phyloP scores from a whole-genome alignment of 2,329 filamentous ascomycete genomes.

The Fusarium hostae region DNA sequence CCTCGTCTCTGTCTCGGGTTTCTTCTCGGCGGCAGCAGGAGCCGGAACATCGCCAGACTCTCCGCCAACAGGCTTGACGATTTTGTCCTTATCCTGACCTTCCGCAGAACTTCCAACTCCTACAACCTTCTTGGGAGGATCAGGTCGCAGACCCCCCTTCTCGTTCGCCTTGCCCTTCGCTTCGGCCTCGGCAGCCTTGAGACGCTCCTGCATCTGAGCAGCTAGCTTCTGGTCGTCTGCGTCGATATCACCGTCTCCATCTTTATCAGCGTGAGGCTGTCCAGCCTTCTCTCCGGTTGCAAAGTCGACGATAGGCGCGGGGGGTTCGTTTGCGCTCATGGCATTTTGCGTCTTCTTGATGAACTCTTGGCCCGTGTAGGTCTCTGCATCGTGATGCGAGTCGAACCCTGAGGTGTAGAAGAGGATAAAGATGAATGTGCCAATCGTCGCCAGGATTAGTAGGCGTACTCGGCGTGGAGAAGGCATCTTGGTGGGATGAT shows the following conservation, averaged over 20 bases:
- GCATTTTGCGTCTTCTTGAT: constrained; percentile 70
- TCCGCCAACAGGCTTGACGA: constrained; percentile 53
- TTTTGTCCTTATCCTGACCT: constrained; percentile 56
- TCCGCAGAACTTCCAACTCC: constrained; percentile 68
- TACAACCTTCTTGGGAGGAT: constrained; percentile 66
- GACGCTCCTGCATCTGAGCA: constrained; percentile 65
- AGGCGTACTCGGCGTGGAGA: constrained; percentile 76
- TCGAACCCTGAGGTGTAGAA: constrained; percentile 76
- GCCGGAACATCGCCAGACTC: constrained; percentile 29
- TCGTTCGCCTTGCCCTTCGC: constrained; percentile 76
- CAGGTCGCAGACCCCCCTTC: constrained; percentile 71
- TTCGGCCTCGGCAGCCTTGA: constrained; percentile 75
- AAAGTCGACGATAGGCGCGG: constrained; percentile 55
- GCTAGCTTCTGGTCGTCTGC: constrained; percentile 65
- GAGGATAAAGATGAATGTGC: constrained; percentile 73
- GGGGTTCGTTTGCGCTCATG: constrained; percentile 54
- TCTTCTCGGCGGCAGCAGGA: constrained; percentile 32
- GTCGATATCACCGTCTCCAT: constrained; percentile 66
- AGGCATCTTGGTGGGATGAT: constrained; percentile 63
- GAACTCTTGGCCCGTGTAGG: constrained; percentile 62
- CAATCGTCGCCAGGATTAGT: constrained; percentile 71
- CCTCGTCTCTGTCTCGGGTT: constrained; percentile 63
- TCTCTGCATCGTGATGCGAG: constrained; percentile 60
- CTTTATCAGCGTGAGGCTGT: constrained; percentile 58
- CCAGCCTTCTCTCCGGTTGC: constrained; percentile 53